Percentiles rank a stretch among this genome's conserved stretches.
phyloP scores from a whole-genome alignment of 495 filamentous ascomycete species.

The Penicillium paradoxum region DNA sequence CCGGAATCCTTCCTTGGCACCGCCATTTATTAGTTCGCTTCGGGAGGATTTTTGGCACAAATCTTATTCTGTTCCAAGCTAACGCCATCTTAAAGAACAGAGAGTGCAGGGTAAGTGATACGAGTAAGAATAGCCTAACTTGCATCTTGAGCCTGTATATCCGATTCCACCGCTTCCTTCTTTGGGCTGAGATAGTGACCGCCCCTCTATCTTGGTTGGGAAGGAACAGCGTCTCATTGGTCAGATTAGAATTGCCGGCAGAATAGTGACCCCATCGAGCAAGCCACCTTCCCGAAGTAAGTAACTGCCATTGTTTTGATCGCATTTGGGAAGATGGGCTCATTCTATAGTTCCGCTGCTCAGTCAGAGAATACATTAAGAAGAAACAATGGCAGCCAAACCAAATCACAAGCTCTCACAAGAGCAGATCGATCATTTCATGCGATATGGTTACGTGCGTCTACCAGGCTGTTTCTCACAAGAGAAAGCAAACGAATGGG shows the following conservation, averaged over 20 bases:
- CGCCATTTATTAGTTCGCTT: background rate
- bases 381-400: background rate
- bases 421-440: slow-evolving; percentile 60
- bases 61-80: background rate
- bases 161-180: background rate
- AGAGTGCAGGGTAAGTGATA: background rate
- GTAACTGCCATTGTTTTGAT: background rate
- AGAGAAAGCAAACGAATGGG: slow-evolving; percentile 54
- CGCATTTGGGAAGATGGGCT: background rate
- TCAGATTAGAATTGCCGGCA: background rate
- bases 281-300: slow-evolving; percentile 1
- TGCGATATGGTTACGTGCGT: slow-evolving; percentile 61
- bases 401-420: slow-evolving; percentile 42
- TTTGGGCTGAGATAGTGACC: background rate
- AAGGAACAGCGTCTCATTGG: background rate
- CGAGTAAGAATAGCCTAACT: background rate
- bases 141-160: background rate
- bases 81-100: background rate
- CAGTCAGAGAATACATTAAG: no score
- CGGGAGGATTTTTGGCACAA: background rate
- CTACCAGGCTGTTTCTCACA: slow-evolving; percentile 55
- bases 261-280: background rate
- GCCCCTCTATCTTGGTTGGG: background rate
- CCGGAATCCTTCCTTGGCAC: slow-evolving; percentile 5
- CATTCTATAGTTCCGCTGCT: background rate